phyloP scores from a whole-genome alignment of 1,284 basidiomycete genomes.

The Leccinum cinnamomeum region DNA sequence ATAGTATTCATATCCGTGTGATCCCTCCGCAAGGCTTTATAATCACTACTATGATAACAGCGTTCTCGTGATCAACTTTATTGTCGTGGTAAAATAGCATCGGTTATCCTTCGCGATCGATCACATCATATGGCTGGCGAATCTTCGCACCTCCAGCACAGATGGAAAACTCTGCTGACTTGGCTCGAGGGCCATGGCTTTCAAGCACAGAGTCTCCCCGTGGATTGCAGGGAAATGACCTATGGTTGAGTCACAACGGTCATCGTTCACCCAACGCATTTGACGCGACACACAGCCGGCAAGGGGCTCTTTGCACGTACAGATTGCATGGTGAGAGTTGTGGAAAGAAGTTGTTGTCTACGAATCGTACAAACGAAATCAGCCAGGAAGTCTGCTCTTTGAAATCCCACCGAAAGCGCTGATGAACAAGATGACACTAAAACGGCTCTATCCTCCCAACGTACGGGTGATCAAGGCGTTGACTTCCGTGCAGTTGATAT shows the following conservation, averaged over 20 bases:
- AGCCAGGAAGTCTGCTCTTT: constrained; percentile 62
- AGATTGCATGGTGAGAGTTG: constrained; percentile 43
- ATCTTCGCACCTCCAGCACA: constrained; percentile 9
- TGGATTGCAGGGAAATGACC: constrained; percentile 45
- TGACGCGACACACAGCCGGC: constrained; percentile 43
- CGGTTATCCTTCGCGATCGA: background rate
- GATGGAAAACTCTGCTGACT: constrained; percentile 52
- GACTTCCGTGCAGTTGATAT: constrained; percentile 58
- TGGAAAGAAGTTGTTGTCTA: too few species aligned
- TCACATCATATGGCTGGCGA: constrained; percentile 10
- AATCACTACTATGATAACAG: background rate
- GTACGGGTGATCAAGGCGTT: constrained; percentile 34
- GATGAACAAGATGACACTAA: constrained; percentile 68
- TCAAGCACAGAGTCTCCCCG: constrained; percentile 41
- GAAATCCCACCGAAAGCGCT: constrained; percentile 67
- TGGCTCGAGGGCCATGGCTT: constrained; percentile 61
- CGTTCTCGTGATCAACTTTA: background rate
- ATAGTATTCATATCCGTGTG: constrained; percentile 3
- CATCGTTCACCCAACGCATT: background rate
- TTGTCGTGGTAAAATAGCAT: background rate
- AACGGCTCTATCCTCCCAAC: constrained; percentile 47
- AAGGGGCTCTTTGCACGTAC: constrained; percentile 65
- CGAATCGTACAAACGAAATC: constrained; percentile 6
- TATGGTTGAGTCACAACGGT: constrained; percentile 37
- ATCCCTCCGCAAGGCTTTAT: background rate